Percentiles rank a stretch among this genome's conserved stretches.
These are phyloP conservation scores for Cyberlindnera japonica DNA, from an alignment of 805 yeast species.

Conservation along the genomic window DNA sequence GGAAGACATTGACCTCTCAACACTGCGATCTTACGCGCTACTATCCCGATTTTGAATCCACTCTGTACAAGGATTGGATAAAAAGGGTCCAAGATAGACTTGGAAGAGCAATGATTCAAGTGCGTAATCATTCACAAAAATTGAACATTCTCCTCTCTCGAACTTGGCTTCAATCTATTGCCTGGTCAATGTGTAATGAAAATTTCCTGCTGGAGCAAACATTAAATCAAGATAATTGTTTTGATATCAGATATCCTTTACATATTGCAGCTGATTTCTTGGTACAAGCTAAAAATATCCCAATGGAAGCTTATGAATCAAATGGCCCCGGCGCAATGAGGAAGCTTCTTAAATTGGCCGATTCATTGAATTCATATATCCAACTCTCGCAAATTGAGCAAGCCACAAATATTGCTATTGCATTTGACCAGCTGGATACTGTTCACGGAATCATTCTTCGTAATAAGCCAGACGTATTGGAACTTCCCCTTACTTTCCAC, in stretches of 20 bases:
- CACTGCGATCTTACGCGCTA: not conserved
- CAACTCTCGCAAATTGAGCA: conserved; percentile 6
- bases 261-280: conserved; percentile 22
- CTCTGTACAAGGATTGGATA: conserved; percentile 20
- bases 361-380: conserved; percentile 16
- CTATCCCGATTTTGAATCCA: conserved; percentile 8
- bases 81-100: conserved; percentile 17
- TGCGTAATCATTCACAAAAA: conserved; percentile 14
- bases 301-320: conserved; percentile 23
- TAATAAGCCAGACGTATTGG: conserved; percentile 17
- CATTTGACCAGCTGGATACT: conserved; percentile 21
- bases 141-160: conserved; percentile 21
- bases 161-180: conserved; percentile 26
- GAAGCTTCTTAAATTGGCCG: conserved; percentile 23
- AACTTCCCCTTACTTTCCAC: conserved; percentile 11
- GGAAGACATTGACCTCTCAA: not conserved
- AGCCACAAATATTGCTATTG: conserved; percentile 10
- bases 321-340: conserved; percentile 25
- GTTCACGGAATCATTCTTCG: conserved; percentile 18
- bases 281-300: conserved; percentile 11
- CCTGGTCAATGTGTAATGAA: conserved; percentile 22
- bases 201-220: conserved; percentile 11
- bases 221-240: conserved; percentile 8
- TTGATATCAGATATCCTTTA: conserved; percentile 19
- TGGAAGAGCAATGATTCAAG: conserved; percentile 5